phyloP scores from a whole-genome alignment of 2,329 filamentous ascomycete genomes.

The Pochonia chlamydosporia region DNA sequence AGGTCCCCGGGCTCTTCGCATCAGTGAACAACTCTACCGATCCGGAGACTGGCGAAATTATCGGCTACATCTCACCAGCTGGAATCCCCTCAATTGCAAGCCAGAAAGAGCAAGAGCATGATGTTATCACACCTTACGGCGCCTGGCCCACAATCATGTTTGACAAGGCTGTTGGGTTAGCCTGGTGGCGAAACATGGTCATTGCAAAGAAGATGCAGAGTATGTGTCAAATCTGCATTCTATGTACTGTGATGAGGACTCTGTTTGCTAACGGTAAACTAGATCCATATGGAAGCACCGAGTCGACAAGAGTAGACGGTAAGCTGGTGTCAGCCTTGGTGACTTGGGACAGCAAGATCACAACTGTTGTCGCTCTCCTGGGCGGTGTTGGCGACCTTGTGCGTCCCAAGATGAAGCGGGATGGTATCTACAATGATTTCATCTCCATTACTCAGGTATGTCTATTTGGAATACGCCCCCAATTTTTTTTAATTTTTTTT shows the following conservation, averaged over 20 bases:
- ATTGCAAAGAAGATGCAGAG: conserved; percentile 38
- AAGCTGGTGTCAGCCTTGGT: conserved; percentile 31
- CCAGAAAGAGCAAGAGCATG: conserved; percentile 32
- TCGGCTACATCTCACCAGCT: conserved; percentile 34
- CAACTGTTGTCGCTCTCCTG: conserved; percentile 31
- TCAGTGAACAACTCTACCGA: conserved; percentile 37
- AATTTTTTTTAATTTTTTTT: no score
- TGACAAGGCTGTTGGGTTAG: conserved; percentile 30
- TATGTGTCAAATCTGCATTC: conserved; percentile 12
- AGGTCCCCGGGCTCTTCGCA: conserved; percentile 33
- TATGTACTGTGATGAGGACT: neutral
- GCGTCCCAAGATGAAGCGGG: conserved; percentile 28
- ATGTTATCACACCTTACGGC: conserved; percentile 35
- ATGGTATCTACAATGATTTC: conserved; percentile 33
- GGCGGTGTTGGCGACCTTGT: conserved; percentile 33
- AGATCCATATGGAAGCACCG: conserved; percentile 33
- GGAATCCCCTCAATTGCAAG: conserved; percentile 34
- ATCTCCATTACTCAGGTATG: conserved; percentile 22
- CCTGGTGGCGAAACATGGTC: conserved; percentile 38
- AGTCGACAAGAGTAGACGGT: conserved; percentile 33
- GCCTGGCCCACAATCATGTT: conserved; percentile 31
- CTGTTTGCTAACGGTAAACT: neutral
- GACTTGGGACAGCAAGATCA: conserved; percentile 38
- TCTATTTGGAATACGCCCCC: neutral
- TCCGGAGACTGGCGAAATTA: conserved; percentile 26